phyloP scores from a whole-genome alignment of 306 rosid species.

The Lotus japonicus region DNA sequence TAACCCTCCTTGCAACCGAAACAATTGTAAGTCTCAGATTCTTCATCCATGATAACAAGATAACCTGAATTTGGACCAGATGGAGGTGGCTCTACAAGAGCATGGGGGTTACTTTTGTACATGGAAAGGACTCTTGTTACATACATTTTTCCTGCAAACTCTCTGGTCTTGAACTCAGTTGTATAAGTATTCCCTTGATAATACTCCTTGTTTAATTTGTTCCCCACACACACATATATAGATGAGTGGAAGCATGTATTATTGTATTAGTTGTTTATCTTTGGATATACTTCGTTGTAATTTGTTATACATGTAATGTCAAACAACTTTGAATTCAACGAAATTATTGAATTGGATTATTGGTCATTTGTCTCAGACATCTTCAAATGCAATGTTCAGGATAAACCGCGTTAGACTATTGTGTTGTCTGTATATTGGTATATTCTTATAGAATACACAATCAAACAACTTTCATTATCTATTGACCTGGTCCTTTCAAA shows the following conservation, averaged over 20 bases:
- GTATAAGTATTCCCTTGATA: background rate
- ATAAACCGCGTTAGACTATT: too few species aligned
- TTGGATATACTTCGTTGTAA: too few species aligned
- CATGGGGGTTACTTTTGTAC: constrained; percentile 15
- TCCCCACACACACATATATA: background rate
- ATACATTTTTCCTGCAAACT: constrained; percentile 17
- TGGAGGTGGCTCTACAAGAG: background rate
- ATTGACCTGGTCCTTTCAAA: background rate
- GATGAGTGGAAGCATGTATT: background rate
- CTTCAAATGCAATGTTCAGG: too few species aligned
- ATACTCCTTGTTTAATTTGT: background rate
- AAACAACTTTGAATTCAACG: too few species aligned
- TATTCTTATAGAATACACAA: background rate
- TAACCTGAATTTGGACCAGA: constrained; percentile 32
- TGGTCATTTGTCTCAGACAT: too few species aligned
- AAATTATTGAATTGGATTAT: too few species aligned
- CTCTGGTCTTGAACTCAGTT: background rate
- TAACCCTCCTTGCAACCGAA: background rate
- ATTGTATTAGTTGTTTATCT: too few species aligned
- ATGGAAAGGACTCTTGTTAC: constrained; percentile 33
- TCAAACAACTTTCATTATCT: background rate
- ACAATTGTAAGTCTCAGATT: too few species aligned
- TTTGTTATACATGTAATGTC: too few species aligned
- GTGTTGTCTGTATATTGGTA: background rate
- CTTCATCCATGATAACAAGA: background rate